Base-by-base conservation (phyloP, 768 basidiomycete species). In the Jaapia argillacea region DNA sequence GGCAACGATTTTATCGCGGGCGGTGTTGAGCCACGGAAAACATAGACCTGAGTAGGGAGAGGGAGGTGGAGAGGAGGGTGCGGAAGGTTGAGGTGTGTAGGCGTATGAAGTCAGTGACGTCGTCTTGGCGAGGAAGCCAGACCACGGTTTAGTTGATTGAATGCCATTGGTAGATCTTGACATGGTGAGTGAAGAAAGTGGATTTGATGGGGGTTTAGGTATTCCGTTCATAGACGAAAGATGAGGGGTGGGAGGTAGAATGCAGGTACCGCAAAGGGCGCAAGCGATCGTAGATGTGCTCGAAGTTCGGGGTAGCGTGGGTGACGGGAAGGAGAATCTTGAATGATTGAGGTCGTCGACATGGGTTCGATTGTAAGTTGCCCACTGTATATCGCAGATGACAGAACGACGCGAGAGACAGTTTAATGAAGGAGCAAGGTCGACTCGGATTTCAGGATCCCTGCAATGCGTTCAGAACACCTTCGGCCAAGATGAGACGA, bases 401-500 rank as follows among this genome's bases (percentile, higher is more conserved):
- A 98, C 84, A 3, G 81, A 80, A 23, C 91, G 79, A 22, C 92
- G 75, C 13, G 85, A 84, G 16, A 98, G 70, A 87, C 89, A 98
- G 54, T 88, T 92, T 25, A 99, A 67, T 10, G 91, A 87, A 0
- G 93, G 89, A 0, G 96, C 92, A n/a, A 87, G 67, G 56, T 98
- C 96, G n/a, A 99, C 73, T 6, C 96, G 81, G 24, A 96, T 68
- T 0, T 91, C 88, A 0, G 94, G 89, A 53, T 99, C 94, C 20
- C 92, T 90, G 58, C n/a, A n/a, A n/a, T n/a, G n/a, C n/a, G 3
- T 45, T 44, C 46, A 23, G 24, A 31, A 45, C 56, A 5, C 57
- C 41, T 35, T 46, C 26, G 25, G 41, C 33, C 48, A 46, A 26
- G 43, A 48, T 38, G 39, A 45, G 21, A 25, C n/a, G 26, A 36